These are phyloP conservation scores for Conidiobolus incongruus DNA, from an alignment of 371 early-diverging fungal species.

Conservation along the genomic window DNA sequence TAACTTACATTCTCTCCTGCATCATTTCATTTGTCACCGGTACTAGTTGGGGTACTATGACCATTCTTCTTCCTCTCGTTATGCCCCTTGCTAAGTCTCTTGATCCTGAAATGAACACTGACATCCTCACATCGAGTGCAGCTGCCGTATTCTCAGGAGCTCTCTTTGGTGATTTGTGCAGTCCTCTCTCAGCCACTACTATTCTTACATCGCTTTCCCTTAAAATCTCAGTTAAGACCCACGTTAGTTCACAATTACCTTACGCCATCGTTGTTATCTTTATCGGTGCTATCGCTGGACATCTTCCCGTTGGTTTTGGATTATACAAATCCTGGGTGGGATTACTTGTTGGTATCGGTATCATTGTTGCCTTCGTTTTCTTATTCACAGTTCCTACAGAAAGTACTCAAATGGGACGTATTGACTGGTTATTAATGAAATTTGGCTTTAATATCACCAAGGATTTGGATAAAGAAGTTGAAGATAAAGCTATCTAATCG, in stretches of 20 bases:
- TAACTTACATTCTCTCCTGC: neutral
- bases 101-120: neutral
- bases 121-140: neutral
- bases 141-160: conserved; percentile 2
- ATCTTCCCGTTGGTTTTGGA: conserved; percentile 5
- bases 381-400: conserved; percentile 1
- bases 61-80: conserved; percentile 4
- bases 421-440: too few species aligned
- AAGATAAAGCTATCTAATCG: too few species aligned
- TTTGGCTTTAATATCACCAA: too few species aligned
- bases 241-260: conserved; percentile 3
- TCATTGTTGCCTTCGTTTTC: neutral
- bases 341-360: neutral
- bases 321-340: conserved; percentile 2
- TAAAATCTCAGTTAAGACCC: neutral
- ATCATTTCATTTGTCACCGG: conserved; percentile 3
- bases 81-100: conserved; percentile 1
- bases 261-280: conserved; percentile 1
- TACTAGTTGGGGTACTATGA: conserved; percentile 6
- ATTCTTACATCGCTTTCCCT: neutral
- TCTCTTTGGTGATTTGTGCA: conserved; percentile 4
- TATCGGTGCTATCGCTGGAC: neutral
- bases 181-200: conserved; percentile 4
- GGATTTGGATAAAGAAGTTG: too few species aligned
- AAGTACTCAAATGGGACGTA: too few species aligned